Base-by-base conservation (phyloP, 78 protist genomes). In the Trichosphaerium sp. region DNA sequence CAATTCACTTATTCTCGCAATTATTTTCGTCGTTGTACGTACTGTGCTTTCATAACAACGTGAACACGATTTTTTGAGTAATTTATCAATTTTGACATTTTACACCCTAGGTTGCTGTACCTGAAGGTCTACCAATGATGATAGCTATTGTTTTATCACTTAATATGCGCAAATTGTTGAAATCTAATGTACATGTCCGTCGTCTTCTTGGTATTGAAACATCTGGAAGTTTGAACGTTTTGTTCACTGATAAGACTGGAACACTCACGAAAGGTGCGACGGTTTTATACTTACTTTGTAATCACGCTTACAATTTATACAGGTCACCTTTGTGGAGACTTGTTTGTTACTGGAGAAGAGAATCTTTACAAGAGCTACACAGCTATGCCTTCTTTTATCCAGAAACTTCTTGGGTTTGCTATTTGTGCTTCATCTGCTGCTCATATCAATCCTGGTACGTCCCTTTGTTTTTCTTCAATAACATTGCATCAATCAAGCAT, bases 101-200 rank as follows among this genome's bases (percentile, higher is more conserved):
- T 18, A 44, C 18, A 18, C 51, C 18, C 51, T 21, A 21, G 28
- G 18, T 21, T 43, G 65, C 62, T 57, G 66, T 66, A 23, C 62
- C 62, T 10, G 71, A 65, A 21, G 88, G 88, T 71, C 41, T 82
- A 29, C 88, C 88, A 55, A 72, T 82, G 79, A 79, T 79, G 82
- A 79, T 82, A 52, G 83, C 88, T 32, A 82, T 82, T 12, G 82
- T 79, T 3, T 28, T 82, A 3, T 77, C 88, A 0, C 47, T 78
- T 23, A 78, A 77, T 57, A 82, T 82, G 88, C 54, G 83, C 29
- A 82, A 82, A 29, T 56, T 82, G 1, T 49, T 82, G 21, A 64
- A 75, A 34, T 69, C 77, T 3, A 82, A 76, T 39, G 83, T 78
- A n/a, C 63, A 78, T 55, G 88, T 82, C n/a, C 79, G 88, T 29